These are phyloP conservation scores for Penicillium rolfsii DNA, from an alignment of 2,329 filamentous ascomycete species.

Conservation along the genomic window DNA sequence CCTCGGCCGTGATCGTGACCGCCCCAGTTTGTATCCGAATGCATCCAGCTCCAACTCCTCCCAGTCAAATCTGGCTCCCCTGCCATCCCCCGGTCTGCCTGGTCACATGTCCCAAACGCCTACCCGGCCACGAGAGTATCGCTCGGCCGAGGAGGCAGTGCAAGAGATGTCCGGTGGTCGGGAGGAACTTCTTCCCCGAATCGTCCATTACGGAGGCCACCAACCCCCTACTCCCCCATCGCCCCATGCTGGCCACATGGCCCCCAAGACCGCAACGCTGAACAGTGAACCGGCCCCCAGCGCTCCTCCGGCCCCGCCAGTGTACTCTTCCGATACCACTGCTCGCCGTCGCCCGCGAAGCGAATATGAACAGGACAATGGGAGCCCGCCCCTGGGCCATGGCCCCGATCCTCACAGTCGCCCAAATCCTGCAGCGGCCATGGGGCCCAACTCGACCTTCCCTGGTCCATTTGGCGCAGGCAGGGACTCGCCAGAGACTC, in stretches of 20 bases:
- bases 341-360: slow-evolving; percentile 74
- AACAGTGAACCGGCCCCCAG: slow-evolving; percentile 64
- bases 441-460: slow-evolving; percentile 42
- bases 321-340: slow-evolving; percentile 36
- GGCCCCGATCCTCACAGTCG: slow-evolving; percentile 60
- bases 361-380: slow-evolving; percentile 88
- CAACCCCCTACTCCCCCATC: slow-evolving; percentile 92
- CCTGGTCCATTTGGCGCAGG: slow-evolving; percentile 78
- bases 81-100: slow-evolving; percentile 79
- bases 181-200: slow-evolving; percentile 85
- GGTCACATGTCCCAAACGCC: slow-evolving; percentile 55
- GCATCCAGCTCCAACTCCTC: slow-evolving; percentile 66
- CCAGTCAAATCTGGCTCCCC: slow-evolving; percentile 67
- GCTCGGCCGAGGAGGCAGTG: slow-evolving; percentile 93
- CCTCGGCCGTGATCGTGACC: slow-evolving; percentile 53
- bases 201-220: slow-evolving; percentile 93
- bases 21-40: slow-evolving; percentile 51
- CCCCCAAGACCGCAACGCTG: slow-evolving; percentile 34
- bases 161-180: slow-evolving; percentile 88
- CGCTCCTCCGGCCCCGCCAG: slow-evolving; percentile 58
- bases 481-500: slow-evolving; percentile 79
- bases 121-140: slow-evolving; percentile 77
- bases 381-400: slow-evolving; percentile 79
- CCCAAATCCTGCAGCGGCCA: slow-evolving; percentile 40
- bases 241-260: slow-evolving; percentile 48